These are phyloP conservation scores for Amniculicola lignicola DNA, from an alignment of 495 filamentous ascomycete genomes.

Conservation along the genomic window DNA sequence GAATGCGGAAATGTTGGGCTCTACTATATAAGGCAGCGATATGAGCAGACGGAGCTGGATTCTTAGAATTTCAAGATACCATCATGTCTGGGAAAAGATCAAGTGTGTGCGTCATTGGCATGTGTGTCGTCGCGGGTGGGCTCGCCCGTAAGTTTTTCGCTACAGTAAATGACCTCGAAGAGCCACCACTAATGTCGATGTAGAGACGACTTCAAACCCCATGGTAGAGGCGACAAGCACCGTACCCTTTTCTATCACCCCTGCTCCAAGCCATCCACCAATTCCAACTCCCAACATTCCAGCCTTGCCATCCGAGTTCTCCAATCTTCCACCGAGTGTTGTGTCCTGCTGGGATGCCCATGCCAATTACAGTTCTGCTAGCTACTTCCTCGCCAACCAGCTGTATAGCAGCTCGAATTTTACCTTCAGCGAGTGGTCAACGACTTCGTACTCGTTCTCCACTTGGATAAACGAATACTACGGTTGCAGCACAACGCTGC, in stretches of 20 bases:
- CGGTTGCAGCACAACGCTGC: not conserved
- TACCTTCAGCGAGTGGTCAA: not conserved
- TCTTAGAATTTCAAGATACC: too few species aligned
- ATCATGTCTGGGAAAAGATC: too few species aligned
- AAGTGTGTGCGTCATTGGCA: too few species aligned
- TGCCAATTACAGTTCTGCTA: not conserved
- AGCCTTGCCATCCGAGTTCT: constrained; percentile 2
- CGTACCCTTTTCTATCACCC: not conserved
- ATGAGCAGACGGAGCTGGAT: too few species aligned
- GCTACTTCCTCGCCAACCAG: not conserved
- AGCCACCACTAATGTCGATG: not conserved
- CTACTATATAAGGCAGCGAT: too few species aligned
- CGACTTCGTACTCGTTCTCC: not conserved
- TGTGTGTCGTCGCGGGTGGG: too few species aligned
- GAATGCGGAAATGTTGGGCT: too few species aligned
- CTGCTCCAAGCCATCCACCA: not conserved
- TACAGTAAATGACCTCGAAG: too few species aligned
- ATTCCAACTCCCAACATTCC: not conserved
- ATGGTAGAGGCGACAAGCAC: too few species aligned
- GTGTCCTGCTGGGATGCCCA: not conserved
- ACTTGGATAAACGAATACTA: not conserved
- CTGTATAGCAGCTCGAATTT: not conserved
- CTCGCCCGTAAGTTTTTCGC: too few species aligned
- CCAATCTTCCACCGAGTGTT: not conserved
- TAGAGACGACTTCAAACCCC: not conserved